phyloP scores from a whole-genome alignment of 2,329 filamentous ascomycete species.

The Fusarium proliferatum region DNA sequence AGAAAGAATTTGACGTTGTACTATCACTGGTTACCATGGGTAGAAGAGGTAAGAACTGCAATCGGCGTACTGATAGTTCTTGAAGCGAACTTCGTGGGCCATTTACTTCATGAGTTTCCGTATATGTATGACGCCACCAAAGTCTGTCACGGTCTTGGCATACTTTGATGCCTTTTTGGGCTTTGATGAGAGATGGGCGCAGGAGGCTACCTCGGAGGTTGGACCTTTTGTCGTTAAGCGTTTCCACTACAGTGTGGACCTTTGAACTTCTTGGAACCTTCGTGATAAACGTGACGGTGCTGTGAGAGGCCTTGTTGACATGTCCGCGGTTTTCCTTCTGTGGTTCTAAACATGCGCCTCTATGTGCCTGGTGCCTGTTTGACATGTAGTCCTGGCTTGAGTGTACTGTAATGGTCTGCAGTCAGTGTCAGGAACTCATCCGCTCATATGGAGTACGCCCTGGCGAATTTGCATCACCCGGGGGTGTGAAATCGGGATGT shows the following conservation, averaged over 20 bases:
- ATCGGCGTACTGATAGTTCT: background rate
- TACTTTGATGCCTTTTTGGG: background rate
- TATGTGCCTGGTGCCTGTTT: background rate
- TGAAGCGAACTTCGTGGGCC: background rate
- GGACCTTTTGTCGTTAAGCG: background rate
- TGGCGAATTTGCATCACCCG: background rate
- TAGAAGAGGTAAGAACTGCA: background rate
- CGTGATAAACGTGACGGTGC: background rate
- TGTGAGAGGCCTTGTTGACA: too few species aligned
- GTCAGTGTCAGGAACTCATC: background rate
- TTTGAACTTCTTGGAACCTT: background rate
- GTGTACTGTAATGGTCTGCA: background rate
- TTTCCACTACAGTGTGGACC: background rate
- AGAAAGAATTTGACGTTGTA: background rate
- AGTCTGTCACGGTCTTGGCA: background rate
- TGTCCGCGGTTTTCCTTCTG: background rate
- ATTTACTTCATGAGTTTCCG: background rate
- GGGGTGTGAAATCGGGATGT: background rate
- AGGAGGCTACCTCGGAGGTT: background rate
- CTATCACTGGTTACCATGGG: background rate
- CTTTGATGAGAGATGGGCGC: background rate
- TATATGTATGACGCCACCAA: constrained; percentile 1
- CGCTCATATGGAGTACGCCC: background rate
- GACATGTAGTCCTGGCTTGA: background rate
- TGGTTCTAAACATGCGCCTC: background rate